Evolutionary conservation across 176 grass and related monocot species (phyloP).

Genomic region (Musa acuminata): DNA sequence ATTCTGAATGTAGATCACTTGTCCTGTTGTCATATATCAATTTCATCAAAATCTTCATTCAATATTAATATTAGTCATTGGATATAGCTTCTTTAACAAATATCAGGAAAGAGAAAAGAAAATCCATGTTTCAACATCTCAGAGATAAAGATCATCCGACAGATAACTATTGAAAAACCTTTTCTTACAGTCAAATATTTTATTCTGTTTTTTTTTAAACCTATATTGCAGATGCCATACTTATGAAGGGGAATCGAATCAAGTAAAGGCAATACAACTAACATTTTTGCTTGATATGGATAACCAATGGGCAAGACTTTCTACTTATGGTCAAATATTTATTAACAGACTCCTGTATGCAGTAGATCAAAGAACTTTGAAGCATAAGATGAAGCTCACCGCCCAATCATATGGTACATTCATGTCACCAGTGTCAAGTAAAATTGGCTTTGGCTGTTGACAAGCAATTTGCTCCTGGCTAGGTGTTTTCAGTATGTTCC

Average conservation of each 20-base stretch:
- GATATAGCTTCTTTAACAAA: background rate
- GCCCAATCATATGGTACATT: slow-evolving; percentile 88
- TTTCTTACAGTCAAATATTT: too few relatives aligned
- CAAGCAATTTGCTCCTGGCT: slow-evolving; percentile 65
- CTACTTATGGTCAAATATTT: background rate
- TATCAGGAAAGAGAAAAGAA: too few relatives aligned
- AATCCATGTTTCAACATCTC: too few relatives aligned
- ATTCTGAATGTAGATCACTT: background rate
- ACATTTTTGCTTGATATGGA: background rate
- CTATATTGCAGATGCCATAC: background rate
- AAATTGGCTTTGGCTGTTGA: slow-evolving; percentile 91
- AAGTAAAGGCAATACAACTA: too few relatives aligned
- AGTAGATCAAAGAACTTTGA: background rate
- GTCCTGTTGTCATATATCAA: background rate
- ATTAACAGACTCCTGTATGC: background rate
- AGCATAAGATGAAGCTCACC: slow-evolving; percentile 30
- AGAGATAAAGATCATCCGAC: too few relatives aligned
- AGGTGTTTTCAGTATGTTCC: slow-evolving; percentile 74
- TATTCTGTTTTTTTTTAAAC: too few relatives aligned
- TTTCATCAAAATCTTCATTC: background rate
- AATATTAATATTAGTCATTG: too few relatives aligned
- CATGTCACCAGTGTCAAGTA: slow-evolving; percentile 99
- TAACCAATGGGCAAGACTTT: background rate
- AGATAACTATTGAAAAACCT: too few relatives aligned
- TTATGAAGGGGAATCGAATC: background rate